Percentiles rank a stretch among this genome's conserved stretches.
These are phyloP conservation scores for Phyllosticta citrichinensis DNA, from an alignment of 2,329 filamentous ascomycete genomes.

Conservation along the genomic window DNA sequence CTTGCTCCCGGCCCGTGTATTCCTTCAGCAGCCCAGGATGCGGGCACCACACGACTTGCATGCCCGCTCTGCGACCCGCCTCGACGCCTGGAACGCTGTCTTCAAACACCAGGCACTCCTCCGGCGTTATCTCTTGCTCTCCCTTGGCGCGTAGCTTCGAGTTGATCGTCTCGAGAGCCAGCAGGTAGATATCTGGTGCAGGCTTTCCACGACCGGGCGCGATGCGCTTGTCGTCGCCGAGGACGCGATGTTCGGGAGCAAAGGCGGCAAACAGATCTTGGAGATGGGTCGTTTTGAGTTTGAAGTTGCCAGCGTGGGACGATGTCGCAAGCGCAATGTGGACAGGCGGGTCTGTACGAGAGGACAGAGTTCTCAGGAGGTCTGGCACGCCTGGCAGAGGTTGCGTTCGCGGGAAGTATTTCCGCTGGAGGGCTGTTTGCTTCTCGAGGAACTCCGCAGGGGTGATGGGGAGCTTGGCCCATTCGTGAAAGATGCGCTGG, in stretches of 20 bases:
- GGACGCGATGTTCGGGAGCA: conserved; percentile 57
- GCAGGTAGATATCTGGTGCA: conserved; percentile 83
- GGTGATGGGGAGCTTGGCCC: conserved; percentile 76
- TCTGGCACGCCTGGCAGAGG: conserved; percentile 68
- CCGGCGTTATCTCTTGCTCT: conserved; percentile 56
- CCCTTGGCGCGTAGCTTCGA: conserved; percentile 50
- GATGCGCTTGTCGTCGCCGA: conserved; percentile 79
- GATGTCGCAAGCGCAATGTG: conserved; percentile 83
- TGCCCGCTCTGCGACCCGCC: conserved; percentile 78
- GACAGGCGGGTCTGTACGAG: conserved; percentile 41
- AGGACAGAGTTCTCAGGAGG: conserved; percentile 53
- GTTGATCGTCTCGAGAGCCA: conserved; percentile 81
- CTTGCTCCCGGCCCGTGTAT: conserved; percentile 63
- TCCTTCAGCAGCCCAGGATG: conserved; percentile 69
- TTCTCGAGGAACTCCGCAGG: conserved; percentile 55
- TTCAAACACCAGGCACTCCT: conserved; percentile 93
- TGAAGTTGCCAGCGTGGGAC: conserved; percentile 61
- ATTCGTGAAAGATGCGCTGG: conserved; percentile 58
- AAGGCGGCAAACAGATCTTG: conserved; percentile 49
- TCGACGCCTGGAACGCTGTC: conserved; percentile 92
- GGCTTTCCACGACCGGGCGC: conserved; percentile 78
- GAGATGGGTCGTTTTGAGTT: conserved; percentile 59
- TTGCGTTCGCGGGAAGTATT: conserved; percentile 63
- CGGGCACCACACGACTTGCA: conserved; percentile 90
- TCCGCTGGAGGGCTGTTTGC: conserved; percentile 53